Evolutionary conservation across 768 basidiomycete species (phyloP).

Genomic region (Kwoniella europaea): DNA sequence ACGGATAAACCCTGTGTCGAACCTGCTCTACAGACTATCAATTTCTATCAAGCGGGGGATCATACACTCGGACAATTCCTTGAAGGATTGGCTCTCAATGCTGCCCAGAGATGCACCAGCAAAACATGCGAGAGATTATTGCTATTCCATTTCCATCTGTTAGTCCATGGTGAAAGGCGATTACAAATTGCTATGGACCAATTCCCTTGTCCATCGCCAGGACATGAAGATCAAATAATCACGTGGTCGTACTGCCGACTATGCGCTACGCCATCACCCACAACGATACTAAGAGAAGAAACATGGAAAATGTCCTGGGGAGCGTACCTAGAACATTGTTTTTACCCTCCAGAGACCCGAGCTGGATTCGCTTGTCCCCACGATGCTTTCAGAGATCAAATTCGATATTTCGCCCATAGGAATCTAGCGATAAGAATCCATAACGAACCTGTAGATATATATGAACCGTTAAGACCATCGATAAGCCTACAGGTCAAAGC

Average conservation of each 20-base stretch:
- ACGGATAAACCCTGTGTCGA: constrained; percentile 70
- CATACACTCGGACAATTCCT: constrained; percentile 92
- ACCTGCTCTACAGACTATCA: constrained; percentile 73
- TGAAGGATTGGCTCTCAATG: constrained; percentile 66
- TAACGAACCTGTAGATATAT: constrained; percentile 77
- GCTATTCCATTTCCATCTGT: constrained; percentile 84
- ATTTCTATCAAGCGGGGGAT: constrained; percentile 92
- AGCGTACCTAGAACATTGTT: constrained; percentile 93
- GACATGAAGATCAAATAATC: constrained; percentile 70
- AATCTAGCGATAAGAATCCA: constrained; percentile 70
- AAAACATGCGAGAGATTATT: constrained; percentile 83
- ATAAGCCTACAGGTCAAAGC: constrained; percentile 82
- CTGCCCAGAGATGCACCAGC: constrained; percentile 72
- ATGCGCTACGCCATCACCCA: constrained; percentile 82
- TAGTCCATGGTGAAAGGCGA: constrained; percentile 83
- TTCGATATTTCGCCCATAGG: constrained; percentile 82
- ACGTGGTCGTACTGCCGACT: constrained; percentile 77
- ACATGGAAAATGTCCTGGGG: constrained; percentile 93
- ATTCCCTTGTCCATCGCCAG: constrained; percentile 59
- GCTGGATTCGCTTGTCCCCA: constrained; percentile 89
- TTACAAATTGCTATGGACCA: constrained; percentile 85
- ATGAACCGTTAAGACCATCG: constrained; percentile 88
- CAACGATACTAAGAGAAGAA: constrained; percentile 88
- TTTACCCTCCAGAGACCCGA: constrained; percentile 83
- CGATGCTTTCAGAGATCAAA: constrained; percentile 90